A percentile compares a stretch with the other conserved stretches of the same genome.
Conservation (phyloP, 2,329 filamentous ascomycete genomes). For the Zalaria obscura region DNA sequence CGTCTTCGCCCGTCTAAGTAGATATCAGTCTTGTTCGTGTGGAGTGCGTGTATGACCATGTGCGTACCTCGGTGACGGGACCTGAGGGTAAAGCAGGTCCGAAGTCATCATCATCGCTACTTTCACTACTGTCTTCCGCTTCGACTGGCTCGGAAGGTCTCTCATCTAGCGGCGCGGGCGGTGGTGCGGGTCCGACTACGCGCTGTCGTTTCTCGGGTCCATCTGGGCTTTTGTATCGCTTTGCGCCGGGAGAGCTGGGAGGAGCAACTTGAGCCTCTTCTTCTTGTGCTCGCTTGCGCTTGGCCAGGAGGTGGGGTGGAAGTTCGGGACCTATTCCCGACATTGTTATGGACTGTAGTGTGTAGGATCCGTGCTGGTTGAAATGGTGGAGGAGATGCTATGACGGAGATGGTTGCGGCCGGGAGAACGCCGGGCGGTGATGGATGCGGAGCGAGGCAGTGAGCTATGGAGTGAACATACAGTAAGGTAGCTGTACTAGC, state of each 20-base stretch:
- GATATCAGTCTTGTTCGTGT: no score
- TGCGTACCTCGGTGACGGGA: not conserved
- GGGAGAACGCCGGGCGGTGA: no score
- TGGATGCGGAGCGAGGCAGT: no score
- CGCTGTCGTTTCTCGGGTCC: slow-evolving; percentile 35
- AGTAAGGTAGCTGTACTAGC: no score
- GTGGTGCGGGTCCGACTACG: slow-evolving; percentile 41
- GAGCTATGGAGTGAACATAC: no score
- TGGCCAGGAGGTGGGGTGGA: slow-evolving; percentile 47
- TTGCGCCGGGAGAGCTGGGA: slow-evolving; percentile 23
- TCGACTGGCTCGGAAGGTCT: slow-evolving; percentile 24
- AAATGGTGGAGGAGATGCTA: not conserved
- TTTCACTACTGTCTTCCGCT: slow-evolving; percentile 15
- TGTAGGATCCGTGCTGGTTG: slow-evolving; percentile 2
- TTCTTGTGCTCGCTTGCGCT: slow-evolving; percentile 35
- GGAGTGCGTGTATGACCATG: no score
- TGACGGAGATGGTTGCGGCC: no score
- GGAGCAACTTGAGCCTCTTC: slow-evolving; percentile 21
- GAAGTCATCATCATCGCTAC: slow-evolving; percentile 29
- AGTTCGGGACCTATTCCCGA: slow-evolving; percentile 56
- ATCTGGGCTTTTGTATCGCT: slow-evolving; percentile 21
- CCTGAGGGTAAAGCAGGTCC: slow-evolving; percentile 27
- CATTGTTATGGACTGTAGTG: slow-evolving; percentile 31
- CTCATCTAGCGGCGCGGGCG: slow-evolving; percentile 34
- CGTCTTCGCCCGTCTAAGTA: slow-evolving; percentile 9